Base-by-base conservation (phyloP, 2,329 filamentous ascomycete species). In the Plenodomus tracheiphilus region DNA sequence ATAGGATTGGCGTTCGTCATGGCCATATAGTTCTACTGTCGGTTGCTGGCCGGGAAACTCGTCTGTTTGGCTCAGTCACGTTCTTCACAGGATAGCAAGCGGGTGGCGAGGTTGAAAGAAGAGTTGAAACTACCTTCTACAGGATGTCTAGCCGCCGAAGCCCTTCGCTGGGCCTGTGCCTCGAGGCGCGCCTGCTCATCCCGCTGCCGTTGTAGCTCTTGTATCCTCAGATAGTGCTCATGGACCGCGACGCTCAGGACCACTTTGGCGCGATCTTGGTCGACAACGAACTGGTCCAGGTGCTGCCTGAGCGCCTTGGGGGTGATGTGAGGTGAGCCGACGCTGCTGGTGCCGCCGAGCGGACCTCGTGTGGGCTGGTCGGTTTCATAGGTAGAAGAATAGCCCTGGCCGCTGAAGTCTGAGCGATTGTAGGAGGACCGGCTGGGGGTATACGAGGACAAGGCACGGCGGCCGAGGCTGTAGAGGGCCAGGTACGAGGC, bases 221-320 rank as follows among this genome's bases (percentile, higher is more conserved):
- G 86, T 51, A 96, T 83, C 39, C 89, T 85, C 73, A 97, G 91
- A 69, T 97, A 97, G 70, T 99, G 94, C 68, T 97, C 97, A 77
- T 96, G 97, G 21, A 99, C 89, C 6, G 93, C 91, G 3, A 93
- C 87, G 56, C 91, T 94, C 56, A 97, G 85, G 13, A 92, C 89
- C 73, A 96, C 95, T 79, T 99, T 94, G 15, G 94, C 91, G 51
- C 91, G 85, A 59, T 97, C 91, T 73, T 99, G 94, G 35, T 93
- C 94, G 3, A 99, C 93, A 1, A 99, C 93, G 70, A 95, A 99
- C 68, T 94, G 89, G 70, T 99, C 94, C 25, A 97, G 85, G 64
- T 94, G 88, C 66, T 90, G 85, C 78, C 97, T 97, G 62, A 99
- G 79, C 61, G 78, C 75, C 59, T 79, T 81, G 7, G 85, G 85